Conservation (phyloP, 306 rosid species). For the Senna siamea region DNA sequence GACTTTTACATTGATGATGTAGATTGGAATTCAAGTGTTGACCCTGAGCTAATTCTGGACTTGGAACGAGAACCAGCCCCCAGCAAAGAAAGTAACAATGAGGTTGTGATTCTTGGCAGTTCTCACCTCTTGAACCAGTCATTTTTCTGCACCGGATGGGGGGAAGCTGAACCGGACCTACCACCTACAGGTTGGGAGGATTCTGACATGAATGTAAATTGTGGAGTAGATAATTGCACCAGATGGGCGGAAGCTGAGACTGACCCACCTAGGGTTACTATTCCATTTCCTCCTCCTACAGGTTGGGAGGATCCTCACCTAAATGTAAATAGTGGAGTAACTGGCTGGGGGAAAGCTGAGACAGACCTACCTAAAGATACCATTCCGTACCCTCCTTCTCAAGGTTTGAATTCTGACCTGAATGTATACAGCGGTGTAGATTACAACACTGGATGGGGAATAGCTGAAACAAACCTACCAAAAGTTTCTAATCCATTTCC, state of each 20-base stretch:
- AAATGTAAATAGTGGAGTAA: slow-evolving; percentile 28
- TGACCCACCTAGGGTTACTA: slow-evolving; percentile 21
- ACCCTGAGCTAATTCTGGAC: slow-evolving; percentile 66
- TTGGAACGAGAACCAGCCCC: slow-evolving; percentile 54
- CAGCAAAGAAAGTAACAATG: slow-evolving; percentile 25
- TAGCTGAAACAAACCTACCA: slow-evolving; percentile 41
- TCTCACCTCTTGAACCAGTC: slow-evolving; percentile 50
- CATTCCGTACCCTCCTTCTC: slow-evolving; percentile 14
- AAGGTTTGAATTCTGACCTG: not conserved
- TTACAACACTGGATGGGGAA: slow-evolving; percentile 20
- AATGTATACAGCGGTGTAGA: not conserved
- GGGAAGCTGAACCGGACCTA: slow-evolving; percentile 23
- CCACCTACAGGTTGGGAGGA: slow-evolving; percentile 14
- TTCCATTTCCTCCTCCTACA: slow-evolving; percentile 19
- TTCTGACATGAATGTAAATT: slow-evolving; percentile 22
- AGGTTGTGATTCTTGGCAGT: slow-evolving; percentile 44
- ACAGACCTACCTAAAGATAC: slow-evolving; percentile 27
- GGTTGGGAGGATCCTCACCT: slow-evolving; percentile 5
- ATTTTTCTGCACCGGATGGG: slow-evolving; percentile 50
- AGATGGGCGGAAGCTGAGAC: slow-evolving; percentile 36
- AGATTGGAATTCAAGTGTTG: slow-evolving; percentile 66
- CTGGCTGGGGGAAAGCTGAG: slow-evolving; percentile 24
- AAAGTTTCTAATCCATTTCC: slow-evolving; percentile 36
- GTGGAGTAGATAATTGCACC: not conserved
- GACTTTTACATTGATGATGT: slow-evolving; percentile 57